Evolutionary conservation across 345 rosid genomes (phyloP).

Genomic region (Eucalyptus regnans): DNA sequence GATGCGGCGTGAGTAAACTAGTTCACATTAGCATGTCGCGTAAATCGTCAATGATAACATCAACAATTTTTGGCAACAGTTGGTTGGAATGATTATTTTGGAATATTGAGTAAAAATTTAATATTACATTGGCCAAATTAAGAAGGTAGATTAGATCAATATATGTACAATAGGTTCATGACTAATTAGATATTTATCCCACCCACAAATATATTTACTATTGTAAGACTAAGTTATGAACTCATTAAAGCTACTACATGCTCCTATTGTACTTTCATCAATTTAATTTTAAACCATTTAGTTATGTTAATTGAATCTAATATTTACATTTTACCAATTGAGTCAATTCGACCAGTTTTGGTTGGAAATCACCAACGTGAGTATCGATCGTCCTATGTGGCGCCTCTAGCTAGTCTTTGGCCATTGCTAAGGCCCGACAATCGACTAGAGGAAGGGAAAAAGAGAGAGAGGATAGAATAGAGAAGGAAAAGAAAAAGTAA

Average conservation of each 20-base stretch:
- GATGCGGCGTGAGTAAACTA: fast-evolving
- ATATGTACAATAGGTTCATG: not conserved
- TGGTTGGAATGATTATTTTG: not conserved
- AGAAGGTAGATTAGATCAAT: not conserved
- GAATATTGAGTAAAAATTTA: not conserved
- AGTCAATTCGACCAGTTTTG: fast-evolving
- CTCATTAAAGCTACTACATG: not conserved
- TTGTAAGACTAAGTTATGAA: not conserved
- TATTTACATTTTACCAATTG: not conserved
- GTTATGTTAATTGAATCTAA: too few relatives aligned
- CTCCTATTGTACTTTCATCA: too few relatives aligned
- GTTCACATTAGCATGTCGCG: fast-evolving
- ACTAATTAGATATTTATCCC: not conserved
- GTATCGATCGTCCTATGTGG: fast-evolving
- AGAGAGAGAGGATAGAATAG: too few relatives aligned
- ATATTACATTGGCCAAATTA: not conserved
- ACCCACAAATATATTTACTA: not conserved
- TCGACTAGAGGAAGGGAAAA: fast-evolving
- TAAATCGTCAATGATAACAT: not conserved
- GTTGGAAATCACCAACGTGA: fast-evolving
- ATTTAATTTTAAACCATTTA: too few relatives aligned
- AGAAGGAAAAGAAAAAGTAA: too few relatives aligned
- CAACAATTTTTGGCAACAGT: not conserved
- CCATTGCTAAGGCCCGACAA: fast-evolving
- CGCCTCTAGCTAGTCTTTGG: not conserved